Conservation (phyloP, 768 basidiomycete genomes). For the Pleurotus giganteus region DNA sequence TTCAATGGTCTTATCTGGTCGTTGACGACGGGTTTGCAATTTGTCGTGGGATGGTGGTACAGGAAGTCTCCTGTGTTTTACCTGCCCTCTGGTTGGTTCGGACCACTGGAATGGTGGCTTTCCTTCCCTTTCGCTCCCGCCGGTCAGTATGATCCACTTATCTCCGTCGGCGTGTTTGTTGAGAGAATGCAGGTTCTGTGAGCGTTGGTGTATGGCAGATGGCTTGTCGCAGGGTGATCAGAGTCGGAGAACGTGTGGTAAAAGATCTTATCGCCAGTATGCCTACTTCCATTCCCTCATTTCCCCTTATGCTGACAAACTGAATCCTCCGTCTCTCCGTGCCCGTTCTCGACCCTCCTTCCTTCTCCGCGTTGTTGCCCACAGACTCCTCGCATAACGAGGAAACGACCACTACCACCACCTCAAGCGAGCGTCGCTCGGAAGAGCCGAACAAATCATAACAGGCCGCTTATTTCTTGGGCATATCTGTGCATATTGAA, state of each 20-base stretch:
- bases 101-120: conserved; percentile 85
- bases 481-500: conserved; percentile 1
- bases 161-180: not conserved
- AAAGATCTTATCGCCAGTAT: conserved; percentile 46
- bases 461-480: not conserved
- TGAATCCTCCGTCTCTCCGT: not conserved
- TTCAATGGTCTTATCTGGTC: conserved; percentile 80
- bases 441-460: conserved; percentile 1
- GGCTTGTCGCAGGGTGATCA: conserved; percentile 86
- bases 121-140: conserved; percentile 88
- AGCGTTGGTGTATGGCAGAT: conserved; percentile 95
- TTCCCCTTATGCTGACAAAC: not conserved
- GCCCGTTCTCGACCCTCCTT: not conserved
- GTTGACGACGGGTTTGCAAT: conserved; percentile 83
- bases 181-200: conserved; percentile 65
- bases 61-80: conserved; percentile 90
- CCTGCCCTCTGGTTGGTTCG: conserved; percentile 88
- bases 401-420: not conserved
- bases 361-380: not conserved
- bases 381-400: not conserved
- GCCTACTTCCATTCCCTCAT: not conserved
- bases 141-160: conserved; percentile 45
- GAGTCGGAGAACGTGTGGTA: conserved; percentile 69
- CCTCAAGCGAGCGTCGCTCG: not conserved
- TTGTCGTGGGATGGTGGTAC: conserved; percentile 89